Base-by-base conservation (phyloP, 495 filamentous ascomycete species). In the Massariosphaeria phaeospora region DNA sequence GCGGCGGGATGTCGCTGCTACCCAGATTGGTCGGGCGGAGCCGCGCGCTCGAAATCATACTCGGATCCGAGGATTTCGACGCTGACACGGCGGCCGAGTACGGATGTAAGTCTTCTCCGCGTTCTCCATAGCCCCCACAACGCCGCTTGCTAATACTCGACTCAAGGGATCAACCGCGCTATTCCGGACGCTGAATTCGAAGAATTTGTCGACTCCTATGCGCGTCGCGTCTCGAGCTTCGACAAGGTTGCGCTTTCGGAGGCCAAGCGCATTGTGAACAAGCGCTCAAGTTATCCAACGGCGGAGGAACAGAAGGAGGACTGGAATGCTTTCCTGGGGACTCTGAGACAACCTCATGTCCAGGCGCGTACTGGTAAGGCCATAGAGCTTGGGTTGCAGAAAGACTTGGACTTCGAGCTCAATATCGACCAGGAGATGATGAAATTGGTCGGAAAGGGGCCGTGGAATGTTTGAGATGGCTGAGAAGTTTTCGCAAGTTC, bases 391-490 rank as follows among this genome's bases (percentile, higher is more conserved):
- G 41, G 41, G 26, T 17, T 45, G 10, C 41, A 45, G 23, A 27
- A 8, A 11, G 17, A 45, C 10, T 12, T 24, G 18, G 23, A 6
- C 5, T 45, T 45, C 17, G 41, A 45, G 23, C 21, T 10, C 8
- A 27, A 45, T 27, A 17, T 27, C 10, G 26, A 8, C 10, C 5
- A 45, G 17, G 23, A 45, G 17, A 27, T 27, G 21, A 8, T 45
- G 10, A 27, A 11, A 18, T 11, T 27, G 9, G 41, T 24, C 12
- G 41, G 41, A 5, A 21, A 45, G 15, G 41, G 41, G 26, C 41
- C 41, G 9, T 45, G 41, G 41, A 21, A 45, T 45, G 23, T 45
- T 45, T 45, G 30, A 33, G n/a, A n/a, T 33, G 8, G 30, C n/a
- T 33, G n/a, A n/a, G n/a, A n/a, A n/a, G n/a, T n/a, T n/a, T n/a